A percentile compares a stretch with the other conserved stretches of the same genome.
These are phyloP conservation scores for Podaxis sp. DNA, from an alignment of 768 basidiomycete species.

Conservation along the genomic window DNA sequence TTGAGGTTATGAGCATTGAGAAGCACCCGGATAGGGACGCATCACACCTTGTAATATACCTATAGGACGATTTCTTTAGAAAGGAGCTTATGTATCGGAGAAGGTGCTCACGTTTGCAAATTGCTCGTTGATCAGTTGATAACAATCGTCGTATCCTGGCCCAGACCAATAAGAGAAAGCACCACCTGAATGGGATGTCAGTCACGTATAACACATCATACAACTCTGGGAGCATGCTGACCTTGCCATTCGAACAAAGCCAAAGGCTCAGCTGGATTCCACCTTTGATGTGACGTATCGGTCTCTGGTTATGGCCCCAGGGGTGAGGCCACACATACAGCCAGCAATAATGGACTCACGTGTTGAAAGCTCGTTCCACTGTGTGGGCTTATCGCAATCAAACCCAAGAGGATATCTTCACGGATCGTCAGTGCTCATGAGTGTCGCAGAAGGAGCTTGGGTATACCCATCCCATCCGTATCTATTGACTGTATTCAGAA, in stretches of 20 bases:
- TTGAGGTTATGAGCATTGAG: not conserved
- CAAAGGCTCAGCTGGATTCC: conserved; percentile 36
- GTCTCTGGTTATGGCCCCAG: conserved; percentile 20
- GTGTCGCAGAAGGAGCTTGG: not conserved
- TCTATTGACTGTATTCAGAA: not conserved
- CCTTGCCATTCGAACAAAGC: conserved; percentile 40
- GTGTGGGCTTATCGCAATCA: conserved; percentile 59
- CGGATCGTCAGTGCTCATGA: not conserved
- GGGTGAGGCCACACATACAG: not conserved
- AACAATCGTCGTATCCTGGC: conserved; percentile 34
- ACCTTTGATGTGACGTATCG: conserved; percentile 31
- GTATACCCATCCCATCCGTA: conserved; percentile 13
- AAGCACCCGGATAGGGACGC: not conserved
- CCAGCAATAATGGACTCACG: conserved; percentile 21
- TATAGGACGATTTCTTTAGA: not conserved
- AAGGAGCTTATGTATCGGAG: no score
- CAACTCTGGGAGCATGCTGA: not conserved
- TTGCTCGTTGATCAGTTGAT: conserved; percentile 35
- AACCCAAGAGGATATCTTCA: conserved; percentile 60
- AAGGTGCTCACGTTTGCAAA: conserved; percentile 31
- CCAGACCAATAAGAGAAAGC: conserved; percentile 40
- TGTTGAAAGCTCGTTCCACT: conserved; percentile 46
- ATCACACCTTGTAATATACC: conserved; percentile 9
- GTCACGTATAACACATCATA: not conserved
- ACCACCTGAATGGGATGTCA: conserved; percentile 24